phyloP scores from a whole-genome alignment of 2,329 filamentous ascomycete genomes.

The Diaporthe longicolla region DNA sequence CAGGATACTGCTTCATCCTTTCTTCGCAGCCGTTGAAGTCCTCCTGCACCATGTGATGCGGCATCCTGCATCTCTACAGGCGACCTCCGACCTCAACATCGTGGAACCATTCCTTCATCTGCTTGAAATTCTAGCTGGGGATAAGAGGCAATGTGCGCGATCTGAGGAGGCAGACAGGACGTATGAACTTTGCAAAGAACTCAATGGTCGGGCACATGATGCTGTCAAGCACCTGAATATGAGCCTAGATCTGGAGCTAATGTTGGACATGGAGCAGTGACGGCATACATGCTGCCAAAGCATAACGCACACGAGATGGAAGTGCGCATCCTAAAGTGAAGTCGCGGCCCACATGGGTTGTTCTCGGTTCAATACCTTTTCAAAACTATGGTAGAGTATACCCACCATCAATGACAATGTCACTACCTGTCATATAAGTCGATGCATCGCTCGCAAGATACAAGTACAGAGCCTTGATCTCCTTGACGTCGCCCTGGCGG shows the following conservation, averaged over 20 bases:
- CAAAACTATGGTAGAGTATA: conserved; percentile 46
- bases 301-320: too few species aligned
- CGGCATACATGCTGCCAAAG: background rate
- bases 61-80: background rate
- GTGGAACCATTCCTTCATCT: background rate
- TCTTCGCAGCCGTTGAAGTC: conserved; percentile 15
- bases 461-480: conserved; percentile 73
- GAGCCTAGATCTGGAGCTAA: background rate
- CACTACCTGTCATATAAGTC: conserved; percentile 65
- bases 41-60: background rate
- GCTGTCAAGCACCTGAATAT: background rate
- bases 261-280: background rate
- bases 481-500: conserved; percentile 74
- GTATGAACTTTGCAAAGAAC: background rate
- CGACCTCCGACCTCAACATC: background rate
- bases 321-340: background rate
- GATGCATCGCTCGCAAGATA: conserved; percentile 67
- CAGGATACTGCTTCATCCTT: conserved; percentile 6
- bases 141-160: conserved; percentile 9
- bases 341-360: background rate
- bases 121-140: background rate
- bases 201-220: background rate
- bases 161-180: background rate
- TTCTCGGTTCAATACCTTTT: background rate
- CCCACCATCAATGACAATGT: conserved; percentile 62